phyloP scores from a whole-genome alignment of 2,329 filamentous ascomycete genomes.

The Botrytis pseudocinerea region DNA sequence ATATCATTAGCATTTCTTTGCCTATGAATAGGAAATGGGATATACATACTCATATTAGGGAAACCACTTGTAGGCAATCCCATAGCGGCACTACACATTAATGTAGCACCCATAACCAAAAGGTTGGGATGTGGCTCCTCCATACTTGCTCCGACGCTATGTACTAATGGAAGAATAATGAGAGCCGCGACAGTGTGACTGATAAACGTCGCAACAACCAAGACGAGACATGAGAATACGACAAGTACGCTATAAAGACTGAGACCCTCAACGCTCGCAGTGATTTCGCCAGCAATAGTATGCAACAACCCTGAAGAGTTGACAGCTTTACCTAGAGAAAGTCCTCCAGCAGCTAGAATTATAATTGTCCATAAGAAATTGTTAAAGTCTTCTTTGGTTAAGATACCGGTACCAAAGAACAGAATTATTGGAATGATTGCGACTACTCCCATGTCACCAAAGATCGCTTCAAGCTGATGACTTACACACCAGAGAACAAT shows the following conservation, averaged over 20 bases:
- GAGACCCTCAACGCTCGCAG: slow-evolving; percentile 69
- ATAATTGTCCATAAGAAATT: slow-evolving; percentile 99
- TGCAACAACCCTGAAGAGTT: slow-evolving; percentile 89
- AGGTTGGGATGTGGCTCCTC: slow-evolving; percentile 88
- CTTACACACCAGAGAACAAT: slow-evolving; percentile 91
- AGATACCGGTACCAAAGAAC: slow-evolving; percentile 93
- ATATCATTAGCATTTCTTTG: slow-evolving; percentile 26
- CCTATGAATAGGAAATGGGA: not conserved
- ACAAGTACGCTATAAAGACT: slow-evolving; percentile 83
- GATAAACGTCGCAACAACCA: slow-evolving; percentile 96
- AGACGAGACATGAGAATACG: slow-evolving; percentile 79
- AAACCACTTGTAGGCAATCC: slow-evolving; percentile 93
- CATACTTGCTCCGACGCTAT: slow-evolving; percentile 82
- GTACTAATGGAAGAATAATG: slow-evolving; percentile 89
- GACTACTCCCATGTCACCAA: slow-evolving; percentile 98
- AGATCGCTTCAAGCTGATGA: slow-evolving; percentile 81
- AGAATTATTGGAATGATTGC: slow-evolving; percentile 93
- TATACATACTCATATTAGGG: slow-evolving; percentile 94
- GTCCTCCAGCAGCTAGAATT: slow-evolving; percentile 89
- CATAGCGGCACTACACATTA: slow-evolving; percentile 99
- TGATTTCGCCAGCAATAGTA: slow-evolving; percentile 80
- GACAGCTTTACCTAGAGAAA: slow-evolving; percentile 91
- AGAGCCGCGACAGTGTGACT: slow-evolving; percentile 94
- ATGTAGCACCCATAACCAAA: slow-evolving; percentile 87
- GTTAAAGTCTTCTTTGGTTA: slow-evolving; percentile 99